phyloP scores from a whole-genome alignment of 345 rosid species.

The Arabis alpina region DNA sequence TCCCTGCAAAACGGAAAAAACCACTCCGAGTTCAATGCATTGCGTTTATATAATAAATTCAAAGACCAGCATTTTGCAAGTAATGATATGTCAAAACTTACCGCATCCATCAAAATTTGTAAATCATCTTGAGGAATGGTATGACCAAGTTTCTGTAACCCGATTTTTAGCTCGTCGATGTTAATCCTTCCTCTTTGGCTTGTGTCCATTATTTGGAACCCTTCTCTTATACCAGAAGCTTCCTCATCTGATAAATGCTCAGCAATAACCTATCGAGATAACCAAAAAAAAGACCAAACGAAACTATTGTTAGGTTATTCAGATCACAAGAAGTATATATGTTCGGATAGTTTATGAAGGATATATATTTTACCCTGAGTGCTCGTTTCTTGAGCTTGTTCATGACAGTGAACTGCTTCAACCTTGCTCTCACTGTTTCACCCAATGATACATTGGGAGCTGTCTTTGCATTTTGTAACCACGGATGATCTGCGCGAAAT shows the following conservation, averaged over 20 bases:
- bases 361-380: constrained; percentile 64
- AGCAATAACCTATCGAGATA: constrained; percentile 70
- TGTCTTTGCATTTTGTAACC: constrained; percentile 89
- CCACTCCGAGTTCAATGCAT: constrained; percentile 39
- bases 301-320: background rate
- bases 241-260: constrained; percentile 95
- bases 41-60: background rate
- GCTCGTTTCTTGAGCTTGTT: constrained; percentile 99
- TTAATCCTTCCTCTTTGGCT: constrained; percentile 79
- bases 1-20: constrained; percentile 58
- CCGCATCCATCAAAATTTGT: constrained; percentile 96
- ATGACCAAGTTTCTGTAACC: constrained; percentile 85
- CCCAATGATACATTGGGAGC: constrained; percentile 96
- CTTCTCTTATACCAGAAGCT: constrained; percentile 91
- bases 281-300: background rate
- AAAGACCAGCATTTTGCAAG: background rate
- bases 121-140: constrained; percentile 74
- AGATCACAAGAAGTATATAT: background rate
- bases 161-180: constrained; percentile 76
- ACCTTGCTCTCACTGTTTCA: constrained; percentile 93
- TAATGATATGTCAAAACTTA: constrained; percentile 46
- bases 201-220: constrained; percentile 83
- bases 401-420: constrained; percentile 94
- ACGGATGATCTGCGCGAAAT: constrained; percentile 73
- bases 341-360: background rate